Evolutionary conservation across 768 basidiomycete species (phyloP).

Genomic region (Hortiboletus flavorubellus): DNA sequence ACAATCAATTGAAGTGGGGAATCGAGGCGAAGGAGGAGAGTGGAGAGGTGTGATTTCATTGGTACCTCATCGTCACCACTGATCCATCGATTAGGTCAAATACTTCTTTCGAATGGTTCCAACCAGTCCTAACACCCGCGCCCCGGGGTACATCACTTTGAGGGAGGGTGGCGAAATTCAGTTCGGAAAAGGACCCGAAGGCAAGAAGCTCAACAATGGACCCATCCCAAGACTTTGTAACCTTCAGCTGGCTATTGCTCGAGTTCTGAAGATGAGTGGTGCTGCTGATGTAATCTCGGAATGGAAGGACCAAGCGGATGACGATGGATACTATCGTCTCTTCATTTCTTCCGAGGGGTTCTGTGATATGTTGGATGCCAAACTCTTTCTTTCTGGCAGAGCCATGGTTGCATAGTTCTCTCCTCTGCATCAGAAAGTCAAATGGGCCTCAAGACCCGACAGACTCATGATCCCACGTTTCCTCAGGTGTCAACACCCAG

Average conservation of each 20-base stretch:
- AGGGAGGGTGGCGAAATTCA: conserved; percentile 3
- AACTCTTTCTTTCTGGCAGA: too few species aligned
- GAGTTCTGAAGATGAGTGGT: not conserved
- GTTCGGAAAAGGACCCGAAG: conserved; percentile 1
- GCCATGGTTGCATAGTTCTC: too few species aligned
- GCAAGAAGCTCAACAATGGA: not conserved
- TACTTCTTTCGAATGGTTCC: not conserved
- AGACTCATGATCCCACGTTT: too few species aligned
- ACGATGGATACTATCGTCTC: not conserved
- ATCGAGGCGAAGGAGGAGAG: conserved; percentile 1
- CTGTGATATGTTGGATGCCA: too few species aligned
- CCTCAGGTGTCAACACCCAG: too few species aligned
- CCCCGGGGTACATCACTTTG: not conserved
- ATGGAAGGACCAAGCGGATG: conserved; percentile 1
- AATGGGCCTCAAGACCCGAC: too few species aligned
- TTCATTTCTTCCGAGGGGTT: not conserved
- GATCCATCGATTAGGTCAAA: not conserved
- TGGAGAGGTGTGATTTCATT: not conserved
- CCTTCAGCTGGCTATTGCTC: conserved; percentile 5
- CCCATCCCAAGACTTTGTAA: not conserved
- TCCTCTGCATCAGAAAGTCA: too few species aligned
- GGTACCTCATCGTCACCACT: not conserved
- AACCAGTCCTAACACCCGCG: not conserved
- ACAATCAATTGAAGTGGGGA: not conserved
- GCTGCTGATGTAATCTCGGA: too few species aligned